Evolutionary conservation across 2,329 filamentous ascomycete genomes (phyloP), one percentile per base, ranked within the genome.

Genomic region (Penicillium sp.): DNA sequence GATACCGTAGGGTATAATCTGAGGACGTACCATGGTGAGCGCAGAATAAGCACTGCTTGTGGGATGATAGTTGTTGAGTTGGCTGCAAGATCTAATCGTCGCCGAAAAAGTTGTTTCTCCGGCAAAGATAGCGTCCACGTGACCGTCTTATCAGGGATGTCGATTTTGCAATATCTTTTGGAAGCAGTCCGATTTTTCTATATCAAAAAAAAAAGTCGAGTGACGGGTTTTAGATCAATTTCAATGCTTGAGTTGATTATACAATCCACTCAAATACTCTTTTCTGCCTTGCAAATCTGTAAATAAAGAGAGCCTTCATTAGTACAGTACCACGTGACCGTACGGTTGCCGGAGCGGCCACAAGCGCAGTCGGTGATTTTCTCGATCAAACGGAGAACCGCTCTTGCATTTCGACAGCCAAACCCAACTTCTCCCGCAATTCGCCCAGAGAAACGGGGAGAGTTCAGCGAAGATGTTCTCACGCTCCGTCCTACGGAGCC

Each of bases 281-380:
- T 22, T 22, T 4, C 20, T 22, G 20, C 20, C 20, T 22, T 22
- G 9, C 27, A 24, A 27, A 18, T 11, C 27, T 33, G 14, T 16
- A 16, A 20, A 38, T 16, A 16, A 20, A 38, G 14, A 4, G 27
- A 33, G n/a, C 16, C 8, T 30, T 27, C 4, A 30, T 5, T 1
- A 25, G 31, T 44, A 18, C 16, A 30, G 0, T 1, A 30, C 42
- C 66, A 70, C 67, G 66, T 69, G 67, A 66, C 31, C 2, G 1
- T 67, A 62, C 64, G 62, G 63, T 46, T 10, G 44, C 28, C 60
- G 51, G 46, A 52, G 64, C 59, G 63, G 62, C 64, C 63, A 67
- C 53, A 60, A 51, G 55, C 55, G 67, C 63, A 57, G 51, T 49
- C 54, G 59, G 57, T 58, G 67, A 71, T 68, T 72, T 73, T 70